phyloP scores from a whole-genome alignment of 805 yeast species.

The Candida ovalis region DNA sequence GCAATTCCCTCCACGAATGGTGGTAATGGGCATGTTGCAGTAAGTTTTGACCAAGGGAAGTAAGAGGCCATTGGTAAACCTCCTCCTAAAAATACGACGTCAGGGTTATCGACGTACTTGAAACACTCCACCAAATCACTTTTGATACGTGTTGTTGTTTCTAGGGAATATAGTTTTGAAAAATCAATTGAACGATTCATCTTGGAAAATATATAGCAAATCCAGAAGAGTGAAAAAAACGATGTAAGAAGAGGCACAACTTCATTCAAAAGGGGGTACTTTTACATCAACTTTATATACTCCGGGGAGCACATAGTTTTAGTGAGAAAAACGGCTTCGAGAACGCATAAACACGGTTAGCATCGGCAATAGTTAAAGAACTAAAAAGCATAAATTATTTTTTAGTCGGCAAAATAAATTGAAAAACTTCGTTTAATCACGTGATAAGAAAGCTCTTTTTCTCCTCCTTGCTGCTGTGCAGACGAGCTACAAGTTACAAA shows the following conservation, averaged over 20 bases:
- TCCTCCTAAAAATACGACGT: conserved; percentile 87
- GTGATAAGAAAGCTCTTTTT: too few relatives aligned
- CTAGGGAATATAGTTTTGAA: neutral
- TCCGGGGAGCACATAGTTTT: neutral
- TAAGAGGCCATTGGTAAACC: conserved; percentile 89
- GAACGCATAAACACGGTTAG: neutral
- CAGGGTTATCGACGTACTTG: conserved; percentile 68
- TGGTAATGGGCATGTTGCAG: conserved; percentile 69
- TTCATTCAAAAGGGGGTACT: too few relatives aligned
- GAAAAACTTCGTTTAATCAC: neutral
- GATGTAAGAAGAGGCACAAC: neutral
- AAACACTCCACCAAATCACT: conserved; percentile 33
- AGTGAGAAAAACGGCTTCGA: neutral
- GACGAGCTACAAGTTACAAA: too few relatives aligned
- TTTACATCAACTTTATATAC: neutral
- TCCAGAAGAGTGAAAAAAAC: neutral
- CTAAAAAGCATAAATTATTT: too few relatives aligned
- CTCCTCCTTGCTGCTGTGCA: too few relatives aligned
- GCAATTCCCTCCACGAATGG: conserved; percentile 76
- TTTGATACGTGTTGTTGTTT: neutral
- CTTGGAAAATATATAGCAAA: neutral
- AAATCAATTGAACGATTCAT: conserved; percentile 2
- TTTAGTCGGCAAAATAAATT: neutral
- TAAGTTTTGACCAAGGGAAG: conserved; percentile 83
- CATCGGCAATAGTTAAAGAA: neutral